Evolutionary conservation across 2,329 filamentous ascomycete species (phyloP).

Genomic region (Trichoderma sp.): DNA sequence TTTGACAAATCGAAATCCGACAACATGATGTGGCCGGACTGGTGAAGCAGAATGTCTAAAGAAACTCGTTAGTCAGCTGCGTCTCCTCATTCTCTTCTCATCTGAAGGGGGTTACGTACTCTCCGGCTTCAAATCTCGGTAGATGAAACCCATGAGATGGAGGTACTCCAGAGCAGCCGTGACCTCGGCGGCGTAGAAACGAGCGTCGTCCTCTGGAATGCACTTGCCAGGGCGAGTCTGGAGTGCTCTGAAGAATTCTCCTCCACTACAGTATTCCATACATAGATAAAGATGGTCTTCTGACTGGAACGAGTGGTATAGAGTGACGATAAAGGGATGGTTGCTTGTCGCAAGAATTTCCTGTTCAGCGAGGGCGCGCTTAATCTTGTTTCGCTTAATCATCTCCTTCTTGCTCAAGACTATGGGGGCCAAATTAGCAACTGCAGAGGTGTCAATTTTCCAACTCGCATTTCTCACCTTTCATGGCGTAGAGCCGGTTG

Average conservation of each 20-base stretch:
- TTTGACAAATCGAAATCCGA: slow-evolving; percentile 98
- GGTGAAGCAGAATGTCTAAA: slow-evolving; percentile 89
- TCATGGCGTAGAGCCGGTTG: slow-evolving; percentile 93
- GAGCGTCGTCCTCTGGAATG: slow-evolving; percentile 91
- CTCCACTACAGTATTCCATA: slow-evolving; percentile 99
- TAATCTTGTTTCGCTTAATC: slow-evolving; percentile 99
- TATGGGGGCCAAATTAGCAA: slow-evolving; percentile 36
- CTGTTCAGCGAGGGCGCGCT: slow-evolving; percentile 93
- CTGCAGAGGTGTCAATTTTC: not conserved
- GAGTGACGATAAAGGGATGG: slow-evolving; percentile 96
- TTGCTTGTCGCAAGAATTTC: slow-evolving; percentile 98
- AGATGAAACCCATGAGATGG: slow-evolving; percentile 99
- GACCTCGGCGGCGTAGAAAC: slow-evolving; percentile 96
- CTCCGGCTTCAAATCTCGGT: slow-evolving; percentile 95
- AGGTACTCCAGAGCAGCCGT: slow-evolving; percentile 95
- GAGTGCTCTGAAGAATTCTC: slow-evolving; percentile 94
- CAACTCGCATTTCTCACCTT: slow-evolving; percentile 60
- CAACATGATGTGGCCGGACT: slow-evolving; percentile 99
- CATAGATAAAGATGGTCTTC: slow-evolving; percentile 98
- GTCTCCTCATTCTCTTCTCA: not conserved
- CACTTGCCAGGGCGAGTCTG: slow-evolving; percentile 97
- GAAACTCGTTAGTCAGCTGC: not conserved
- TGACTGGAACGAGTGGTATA: slow-evolving; percentile 99
- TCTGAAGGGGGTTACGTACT: slow-evolving; percentile 57
- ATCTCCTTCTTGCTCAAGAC: slow-evolving; percentile 99